Evolutionary conservation across 352 stramenopile species (phyloP), one percentile per base, ranked within the genome.

Genomic region (Phytopythium litorale): DNA sequence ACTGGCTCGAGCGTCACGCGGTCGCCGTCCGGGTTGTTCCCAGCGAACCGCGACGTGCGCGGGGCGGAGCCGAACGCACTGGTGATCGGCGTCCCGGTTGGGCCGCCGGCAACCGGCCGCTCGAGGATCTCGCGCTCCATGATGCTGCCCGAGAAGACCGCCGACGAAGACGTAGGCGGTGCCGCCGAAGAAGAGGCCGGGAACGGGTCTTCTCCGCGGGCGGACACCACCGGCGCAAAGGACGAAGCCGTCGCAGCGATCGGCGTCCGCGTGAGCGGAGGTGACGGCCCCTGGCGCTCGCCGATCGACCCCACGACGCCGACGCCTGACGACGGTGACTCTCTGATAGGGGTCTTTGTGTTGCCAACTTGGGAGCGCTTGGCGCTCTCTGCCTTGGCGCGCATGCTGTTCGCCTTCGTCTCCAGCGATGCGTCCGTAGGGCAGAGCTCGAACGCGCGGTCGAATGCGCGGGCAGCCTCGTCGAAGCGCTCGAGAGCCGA

Each of bases 111-210:
- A 18, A 59, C 56, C 2, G 54, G 38, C 9, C 42, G 16, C 40
- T 88, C 80, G 1, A 65, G 56, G n/a, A 71, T 67, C 45, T 80
- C 70, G 58, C 79, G 79, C 58, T 94, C 85, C 66, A 88, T 75
- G 60, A 94, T 87, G 51, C 62, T 87, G 4, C 82, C 82, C 13
- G 79, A 87, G 66, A 94, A 92, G 16, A 81, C 82, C 23, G 82
- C 73, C 0, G 72, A 71, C 7, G 74, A 75, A 1, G 73, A 79
- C 21, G 66, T 64, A 6, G 40, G 54, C 13, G 37, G 54, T 2
- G 32, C 23, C 21, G 30, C 35, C 8, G 49, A 40, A 11, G 21
- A 40, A 12, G 42, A 2, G 13, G 38, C 9, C 23, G 51, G 28
- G 32, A 46, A 46, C 32, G 32, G 32, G n/a, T 57, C 51, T 57